A percentile compares a stretch with the other conserved stretches of the same genome.
Evolutionary conservation across 2,329 filamentous ascomycete species (phyloP).

Genomic region (Stachybotrys chartarum): DNA sequence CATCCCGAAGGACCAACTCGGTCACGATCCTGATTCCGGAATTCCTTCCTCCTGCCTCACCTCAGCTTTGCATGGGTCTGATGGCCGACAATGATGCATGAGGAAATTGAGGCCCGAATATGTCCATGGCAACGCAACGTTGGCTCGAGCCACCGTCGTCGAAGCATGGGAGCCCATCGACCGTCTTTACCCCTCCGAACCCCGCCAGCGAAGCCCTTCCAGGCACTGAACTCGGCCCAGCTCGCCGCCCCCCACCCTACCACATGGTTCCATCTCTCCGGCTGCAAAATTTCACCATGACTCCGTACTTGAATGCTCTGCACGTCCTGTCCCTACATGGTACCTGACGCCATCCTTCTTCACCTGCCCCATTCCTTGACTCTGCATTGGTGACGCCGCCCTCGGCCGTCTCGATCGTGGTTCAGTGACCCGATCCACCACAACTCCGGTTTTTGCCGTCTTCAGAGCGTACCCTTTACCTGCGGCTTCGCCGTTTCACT

Average conservation of each 20-base stretch:
- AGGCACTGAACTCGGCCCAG: background rate
- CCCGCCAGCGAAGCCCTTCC: background rate
- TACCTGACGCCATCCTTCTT: background rate
- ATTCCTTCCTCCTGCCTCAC: background rate
- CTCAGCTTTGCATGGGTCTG: background rate
- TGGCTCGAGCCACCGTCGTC: background rate
- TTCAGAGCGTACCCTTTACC: slow-evolving; percentile 2
- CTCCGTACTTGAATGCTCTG: background rate
- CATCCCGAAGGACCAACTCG: background rate
- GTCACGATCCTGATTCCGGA: background rate
- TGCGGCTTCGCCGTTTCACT: too few relatives aligned
- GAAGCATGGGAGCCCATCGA: background rate
- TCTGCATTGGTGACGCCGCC: background rate
- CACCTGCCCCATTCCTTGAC: background rate
- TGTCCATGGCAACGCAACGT: background rate
- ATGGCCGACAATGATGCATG: background rate
- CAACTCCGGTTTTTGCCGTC: slow-evolving; percentile 21
- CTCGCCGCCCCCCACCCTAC: background rate
- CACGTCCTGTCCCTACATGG: background rate
- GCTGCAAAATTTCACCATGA: background rate
- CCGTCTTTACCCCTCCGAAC: background rate
- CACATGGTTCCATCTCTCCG: background rate
- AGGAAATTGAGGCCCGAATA: background rate
- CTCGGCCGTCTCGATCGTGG: background rate
- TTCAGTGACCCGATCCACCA: background rate